These are phyloP conservation scores for Didymella pinodella DNA, from an alignment of 2,329 filamentous ascomycete genomes.

Conservation along the genomic window DNA sequence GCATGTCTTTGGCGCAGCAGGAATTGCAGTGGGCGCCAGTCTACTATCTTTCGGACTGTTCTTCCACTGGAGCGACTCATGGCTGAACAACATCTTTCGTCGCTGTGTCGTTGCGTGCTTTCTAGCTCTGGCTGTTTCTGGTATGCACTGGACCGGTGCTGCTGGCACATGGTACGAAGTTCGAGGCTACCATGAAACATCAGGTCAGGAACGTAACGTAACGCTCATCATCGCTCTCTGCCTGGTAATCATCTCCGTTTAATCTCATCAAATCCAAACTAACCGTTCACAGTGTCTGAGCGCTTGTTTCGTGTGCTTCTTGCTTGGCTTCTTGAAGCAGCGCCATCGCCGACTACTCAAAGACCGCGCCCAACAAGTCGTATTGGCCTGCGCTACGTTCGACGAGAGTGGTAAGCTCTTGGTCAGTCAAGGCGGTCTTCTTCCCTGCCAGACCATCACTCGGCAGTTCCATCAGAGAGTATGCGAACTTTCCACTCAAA, in stretches of 20 bases:
- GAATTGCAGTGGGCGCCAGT: constrained; percentile 77
- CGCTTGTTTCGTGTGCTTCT: constrained; percentile 51
- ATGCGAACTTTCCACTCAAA: constrained; percentile 55
- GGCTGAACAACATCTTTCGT: constrained; percentile 83
- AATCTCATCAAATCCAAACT: constrained; percentile 67
- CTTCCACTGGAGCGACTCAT: constrained; percentile 77
- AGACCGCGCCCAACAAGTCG: constrained; percentile 61
- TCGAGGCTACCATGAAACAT: constrained; percentile 53
- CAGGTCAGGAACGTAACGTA: constrained; percentile 60
- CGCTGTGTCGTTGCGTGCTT: constrained; percentile 70
- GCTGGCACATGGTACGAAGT: constrained; percentile 74
- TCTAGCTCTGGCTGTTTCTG: constrained; percentile 77
- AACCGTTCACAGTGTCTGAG: constrained; percentile 62
- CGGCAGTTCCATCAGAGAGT: constrained; percentile 58
- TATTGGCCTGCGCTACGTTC: constrained; percentile 69
- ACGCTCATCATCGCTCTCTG: constrained; percentile 77
- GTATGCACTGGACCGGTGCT: constrained; percentile 87
- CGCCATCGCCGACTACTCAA: constrained; percentile 51
- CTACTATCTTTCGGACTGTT: constrained; percentile 75
- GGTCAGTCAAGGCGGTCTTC: constrained; percentile 72
- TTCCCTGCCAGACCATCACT: constrained; percentile 80
- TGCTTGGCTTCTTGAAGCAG: constrained; percentile 48
- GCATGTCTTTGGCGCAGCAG: constrained; percentile 71
- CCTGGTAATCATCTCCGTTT: constrained; percentile 63
- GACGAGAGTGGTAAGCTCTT: constrained; percentile 71